These are phyloP conservation scores for Nannochloropsis oceanica DNA, from an alignment of 108 stramenopile genomes.

Conservation along the genomic window DNA sequence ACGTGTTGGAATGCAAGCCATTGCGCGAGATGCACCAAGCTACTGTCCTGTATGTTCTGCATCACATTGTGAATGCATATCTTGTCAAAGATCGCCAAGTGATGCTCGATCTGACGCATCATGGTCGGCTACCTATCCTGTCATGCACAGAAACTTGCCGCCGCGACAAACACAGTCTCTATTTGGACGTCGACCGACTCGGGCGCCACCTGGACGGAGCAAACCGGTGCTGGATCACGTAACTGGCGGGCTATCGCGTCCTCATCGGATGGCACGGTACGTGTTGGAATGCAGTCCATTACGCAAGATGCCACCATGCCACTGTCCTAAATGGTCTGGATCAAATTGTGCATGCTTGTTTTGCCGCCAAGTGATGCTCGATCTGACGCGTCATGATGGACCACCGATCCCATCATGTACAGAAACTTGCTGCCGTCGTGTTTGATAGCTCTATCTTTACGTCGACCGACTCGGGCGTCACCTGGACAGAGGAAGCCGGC, in stretches of 20 bases:
- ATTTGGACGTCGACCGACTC: not conserved
- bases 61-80: not conserved
- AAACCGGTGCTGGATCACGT: not conserved
- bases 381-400: not conserved
- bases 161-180: not conserved
- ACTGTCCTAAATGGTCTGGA: not conserved
- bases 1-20: not conserved
- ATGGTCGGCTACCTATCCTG: not conserved
- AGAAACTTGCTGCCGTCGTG: not conserved
- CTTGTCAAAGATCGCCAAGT: not conserved
- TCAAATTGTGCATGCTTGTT: not conserved
- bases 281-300: too few species aligned
- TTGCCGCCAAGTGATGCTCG: not conserved
- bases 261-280: not conserved
- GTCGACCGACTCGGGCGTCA: too few species aligned
- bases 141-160: not conserved
- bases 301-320: not conserved
- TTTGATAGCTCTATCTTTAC: not conserved
- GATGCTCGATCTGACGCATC: not conserved
- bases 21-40: not conserved
- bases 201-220: not conserved
- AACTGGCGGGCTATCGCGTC: not conserved
- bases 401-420: not conserved
- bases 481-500: not conserved
- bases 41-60: not conserved